These are phyloP conservation scores for Aspergillus hortae DNA, from an alignment of 2,329 filamentous ascomycete genomes.

Conservation along the genomic window DNA sequence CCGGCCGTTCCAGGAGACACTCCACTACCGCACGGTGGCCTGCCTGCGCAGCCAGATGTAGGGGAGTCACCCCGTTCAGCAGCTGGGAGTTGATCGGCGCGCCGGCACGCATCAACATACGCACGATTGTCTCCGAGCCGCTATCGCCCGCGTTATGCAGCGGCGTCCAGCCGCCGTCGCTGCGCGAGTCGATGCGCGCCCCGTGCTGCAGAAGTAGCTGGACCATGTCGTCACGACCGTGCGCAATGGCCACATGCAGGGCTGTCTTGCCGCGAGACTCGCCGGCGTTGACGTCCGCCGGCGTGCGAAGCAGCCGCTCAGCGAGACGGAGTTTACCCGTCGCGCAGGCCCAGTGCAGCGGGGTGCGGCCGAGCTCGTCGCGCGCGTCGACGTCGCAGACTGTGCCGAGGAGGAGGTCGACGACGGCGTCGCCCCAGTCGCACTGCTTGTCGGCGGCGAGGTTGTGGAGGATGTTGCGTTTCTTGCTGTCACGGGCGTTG, in stretches of 20 bases:
- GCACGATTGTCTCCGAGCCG: conserved; percentile 44
- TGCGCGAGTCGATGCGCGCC: conserved; percentile 46
- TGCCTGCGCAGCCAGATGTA: conserved; percentile 39
- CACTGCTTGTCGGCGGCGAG: conserved; percentile 45
- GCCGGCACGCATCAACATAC: conserved; percentile 38
- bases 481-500: conserved; percentile 29
- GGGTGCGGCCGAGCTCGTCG: conserved; percentile 49
- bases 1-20: conserved; percentile 30
- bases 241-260: conserved; percentile 49
- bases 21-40: conserved; percentile 37
- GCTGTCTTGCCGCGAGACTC: conserved; percentile 45
- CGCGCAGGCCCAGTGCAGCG: conserved; percentile 57
- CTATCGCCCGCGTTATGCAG: conserved; percentile 53
- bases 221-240: conserved; percentile 37
- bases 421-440: conserved; percentile 47
- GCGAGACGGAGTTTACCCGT: conserved; percentile 53
- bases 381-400: conserved; percentile 41
- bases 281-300: conserved; percentile 40
- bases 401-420: conserved; percentile 38
- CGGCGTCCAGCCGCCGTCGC: conserved; percentile 52
- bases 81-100: conserved; percentile 38
- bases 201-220: conserved; percentile 41
- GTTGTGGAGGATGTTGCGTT: conserved; percentile 39
- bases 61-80: conserved; percentile 36
- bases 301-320: conserved; percentile 43